These are phyloP conservation scores for Sistotremastrum niveocremeum DNA, from an alignment of 768 basidiomycete genomes.

Conservation along the genomic window DNA sequence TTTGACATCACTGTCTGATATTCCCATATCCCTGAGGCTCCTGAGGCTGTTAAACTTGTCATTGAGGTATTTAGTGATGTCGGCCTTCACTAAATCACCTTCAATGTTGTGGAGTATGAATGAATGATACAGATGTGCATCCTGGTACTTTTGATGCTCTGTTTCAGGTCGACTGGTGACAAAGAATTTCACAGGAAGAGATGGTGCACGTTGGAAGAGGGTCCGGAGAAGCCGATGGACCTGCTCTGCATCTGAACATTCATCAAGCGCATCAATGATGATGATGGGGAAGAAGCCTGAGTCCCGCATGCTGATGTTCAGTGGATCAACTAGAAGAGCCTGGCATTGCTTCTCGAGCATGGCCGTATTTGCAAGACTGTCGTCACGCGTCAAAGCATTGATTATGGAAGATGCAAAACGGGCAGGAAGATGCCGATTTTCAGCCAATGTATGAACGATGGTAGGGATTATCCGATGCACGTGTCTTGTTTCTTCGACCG, in stretches of 20 bases:
- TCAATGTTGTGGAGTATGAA: not conserved
- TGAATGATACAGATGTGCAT: not conserved
- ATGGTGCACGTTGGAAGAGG: not conserved
- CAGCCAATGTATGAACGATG: slow-evolving; percentile 13
- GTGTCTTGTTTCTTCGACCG: slow-evolving; percentile 14
- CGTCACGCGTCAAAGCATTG: no score
- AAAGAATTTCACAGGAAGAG: slow-evolving; percentile 3
- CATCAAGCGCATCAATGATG: slow-evolving; percentile 14
- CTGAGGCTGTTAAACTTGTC: not conserved
- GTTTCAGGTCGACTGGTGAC: slow-evolving; percentile 2
- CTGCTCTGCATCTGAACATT: slow-evolving; percentile 8
- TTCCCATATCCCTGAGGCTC: no score
- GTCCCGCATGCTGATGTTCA: no score
- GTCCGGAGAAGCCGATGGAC: slow-evolving; percentile 6
- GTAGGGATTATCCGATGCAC: slow-evolving; percentile 14
- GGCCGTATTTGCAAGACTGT: no score
- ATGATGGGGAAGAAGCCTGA: slow-evolving; percentile 1
- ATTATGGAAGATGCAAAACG: no score
- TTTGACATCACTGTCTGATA: no score
- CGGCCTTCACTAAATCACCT: not conserved
- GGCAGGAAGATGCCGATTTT: not conserved
- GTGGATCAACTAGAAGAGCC: no score
- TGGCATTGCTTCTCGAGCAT: no score
- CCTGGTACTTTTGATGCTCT: no score
- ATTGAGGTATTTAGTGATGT: not conserved